These are phyloP conservation scores for Vitis rotundifolia DNA, from an alignment of 164 flowering plant species.

Conservation along the genomic window DNA sequence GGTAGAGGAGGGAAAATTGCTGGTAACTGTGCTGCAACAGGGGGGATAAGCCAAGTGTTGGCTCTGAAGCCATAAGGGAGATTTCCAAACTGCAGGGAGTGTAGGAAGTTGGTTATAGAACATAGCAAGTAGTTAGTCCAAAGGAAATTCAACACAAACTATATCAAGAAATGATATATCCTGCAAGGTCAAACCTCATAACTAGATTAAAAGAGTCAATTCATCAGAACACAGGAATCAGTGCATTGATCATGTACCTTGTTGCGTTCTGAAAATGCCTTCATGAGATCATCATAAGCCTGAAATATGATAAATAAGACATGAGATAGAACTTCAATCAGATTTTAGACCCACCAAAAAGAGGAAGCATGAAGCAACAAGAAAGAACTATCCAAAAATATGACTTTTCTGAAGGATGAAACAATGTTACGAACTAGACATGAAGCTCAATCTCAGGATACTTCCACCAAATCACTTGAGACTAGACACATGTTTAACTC, in stretches of 20 bases:
- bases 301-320: slow-evolving; percentile 33
- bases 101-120: neutral
- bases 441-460: no score
- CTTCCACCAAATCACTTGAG: no score
- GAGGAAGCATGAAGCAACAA: neutral
- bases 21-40: slow-evolving; percentile 66
- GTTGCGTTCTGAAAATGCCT: slow-evolving; percentile 90
- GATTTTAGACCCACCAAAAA: neutral
- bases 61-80: slow-evolving; percentile 98
- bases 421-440: no score
- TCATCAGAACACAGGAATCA: neutral
- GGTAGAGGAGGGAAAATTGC: slow-evolving; percentile 81
- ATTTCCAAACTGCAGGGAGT: slow-evolving; percentile 84
- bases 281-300: slow-evolving; percentile 92
- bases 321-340: slow-evolving; percentile 6
- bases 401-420: neutral
- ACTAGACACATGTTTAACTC: no score
- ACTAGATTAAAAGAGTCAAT: neutral
- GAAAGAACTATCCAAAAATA: neutral
- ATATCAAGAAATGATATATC: neutral
- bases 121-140: neutral
- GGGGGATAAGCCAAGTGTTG: slow-evolving; percentile 98
- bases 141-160: neutral
- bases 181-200: neutral
- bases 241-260: slow-evolving; percentile 49